phyloP scores from a whole-genome alignment of 495 filamentous ascomycete genomes.

The Pseudoneurospora amorphoporcata region DNA sequence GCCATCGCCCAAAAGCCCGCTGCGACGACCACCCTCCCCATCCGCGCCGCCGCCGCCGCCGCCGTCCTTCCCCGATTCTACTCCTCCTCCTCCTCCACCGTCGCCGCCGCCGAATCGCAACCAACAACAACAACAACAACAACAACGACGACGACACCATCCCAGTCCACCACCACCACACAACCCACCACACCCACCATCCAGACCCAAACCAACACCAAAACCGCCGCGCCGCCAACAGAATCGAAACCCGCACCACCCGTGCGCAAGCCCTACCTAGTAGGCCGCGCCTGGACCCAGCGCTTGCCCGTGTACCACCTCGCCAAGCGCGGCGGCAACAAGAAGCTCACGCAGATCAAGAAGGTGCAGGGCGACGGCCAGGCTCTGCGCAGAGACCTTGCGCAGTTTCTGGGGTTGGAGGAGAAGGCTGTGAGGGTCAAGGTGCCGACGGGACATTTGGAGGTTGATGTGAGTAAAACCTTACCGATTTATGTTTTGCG shows the following conservation, averaged over 20 bases:
- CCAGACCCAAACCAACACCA: not conserved
- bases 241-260: not conserved
- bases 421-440: conserved; percentile 42
- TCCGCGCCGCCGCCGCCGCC: not conserved
- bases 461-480: conserved; percentile 48
- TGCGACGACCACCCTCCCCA: not conserved
- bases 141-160: not conserved
- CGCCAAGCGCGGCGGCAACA: conserved; percentile 65
- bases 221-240: not conserved
- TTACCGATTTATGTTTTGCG: not conserved
- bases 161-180: not conserved
- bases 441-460: conserved; percentile 50
- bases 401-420: conserved; percentile 32
- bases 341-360: conserved; percentile 63
- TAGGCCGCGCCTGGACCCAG: conserved; percentile 58
- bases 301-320: conserved; percentile 73
- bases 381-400: conserved; percentile 42
- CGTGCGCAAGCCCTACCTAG: conserved; percentile 48
- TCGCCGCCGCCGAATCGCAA: not conserved
- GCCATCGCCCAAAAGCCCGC: conserved; percentile 3
- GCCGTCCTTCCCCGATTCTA: not conserved
- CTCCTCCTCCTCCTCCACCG: not conserved
- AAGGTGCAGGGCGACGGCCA: conserved; percentile 64
- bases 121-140: not conserved
- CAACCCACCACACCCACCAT: not conserved